Evolutionary conservation across 1,139 yeast species (phyloP), one percentile per base, ranked within the genome.

Genomic region (Geotrichum candidum): DNA sequence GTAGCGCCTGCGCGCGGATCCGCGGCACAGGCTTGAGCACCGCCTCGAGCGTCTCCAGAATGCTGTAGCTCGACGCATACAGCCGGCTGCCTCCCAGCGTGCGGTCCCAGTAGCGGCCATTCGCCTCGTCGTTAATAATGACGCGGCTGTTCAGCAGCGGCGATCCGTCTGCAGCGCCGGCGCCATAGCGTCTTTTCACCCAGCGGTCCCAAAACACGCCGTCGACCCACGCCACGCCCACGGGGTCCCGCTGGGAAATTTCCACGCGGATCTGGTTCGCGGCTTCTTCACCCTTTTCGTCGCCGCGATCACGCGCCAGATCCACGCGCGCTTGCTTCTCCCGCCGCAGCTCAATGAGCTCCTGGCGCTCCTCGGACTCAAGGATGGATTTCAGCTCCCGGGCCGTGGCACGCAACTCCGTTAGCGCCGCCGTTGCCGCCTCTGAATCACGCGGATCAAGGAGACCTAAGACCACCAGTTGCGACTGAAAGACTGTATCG

Each of bases 191-290:
- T 46, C 66, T 66, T 54, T 67, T 65, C 57, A 75, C 65, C 76
- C 77, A 75, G 51, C 74, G 67, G 56, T 70, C 73, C 76, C 76
- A 74, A 59, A 72, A 72, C 23, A 70, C 66, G 11, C 73, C 73
- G 61, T 75, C 75, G 54, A 75, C 72, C 78, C 78, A 75, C 5
- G 76, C 76, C 59, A 75, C 74, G 23, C 76, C 76, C 6, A 73
- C 74, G 27, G 67, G 67, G 35, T 73, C 72, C 23, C 68, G 68
- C 25, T 67, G 64, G 29, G 66, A 38, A 7, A 68, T 67, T 50
- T 67, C 67, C 50, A 74, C 73, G 50, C 64, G 67, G 58, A 71
- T 72, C 29, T 64, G 65, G 61, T 72, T 69, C 9, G 77, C 77
- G 54, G 61, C 64, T 33, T 72, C 67, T 35, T 70, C 72, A 5